These are phyloP conservation scores for Dioszegia hungarica DNA, from an alignment of 768 basidiomycete genomes.

Conservation along the genomic window DNA sequence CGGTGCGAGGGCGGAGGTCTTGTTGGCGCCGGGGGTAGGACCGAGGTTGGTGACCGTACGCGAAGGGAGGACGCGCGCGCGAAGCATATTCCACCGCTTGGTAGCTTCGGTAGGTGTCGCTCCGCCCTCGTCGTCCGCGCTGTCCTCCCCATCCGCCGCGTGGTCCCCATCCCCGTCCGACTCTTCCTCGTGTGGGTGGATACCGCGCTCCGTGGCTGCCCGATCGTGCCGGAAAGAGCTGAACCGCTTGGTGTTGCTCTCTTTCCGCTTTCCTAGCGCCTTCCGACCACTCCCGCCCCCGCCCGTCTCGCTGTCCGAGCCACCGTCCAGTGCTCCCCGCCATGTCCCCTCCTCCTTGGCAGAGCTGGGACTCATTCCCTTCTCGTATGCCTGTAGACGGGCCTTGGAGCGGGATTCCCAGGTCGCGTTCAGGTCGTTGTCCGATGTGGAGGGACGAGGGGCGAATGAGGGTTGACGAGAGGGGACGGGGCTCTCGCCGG, in stretches of 20 bases:
- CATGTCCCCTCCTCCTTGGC: conserved; percentile 6
- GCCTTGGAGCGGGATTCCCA: no score
- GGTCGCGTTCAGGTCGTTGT: background rate
- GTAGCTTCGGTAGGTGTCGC: conserved; percentile 16
- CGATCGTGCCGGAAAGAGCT: conserved; percentile 6
- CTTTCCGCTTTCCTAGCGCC: conserved; percentile 1
- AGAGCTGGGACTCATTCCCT: background rate
- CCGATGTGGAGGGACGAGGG: background rate
- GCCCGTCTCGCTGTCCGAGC: background rate
- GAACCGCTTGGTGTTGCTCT: conserved; percentile 3
- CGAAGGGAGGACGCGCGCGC: conserved; percentile 34
- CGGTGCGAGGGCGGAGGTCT: conserved; percentile 30
- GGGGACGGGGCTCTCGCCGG: conserved; percentile 33
- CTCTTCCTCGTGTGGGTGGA: background rate
- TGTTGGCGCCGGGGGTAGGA: conserved; percentile 22
- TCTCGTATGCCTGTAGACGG: no score
- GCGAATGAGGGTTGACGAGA: conserved; percentile 10
- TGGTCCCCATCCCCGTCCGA: background rate
- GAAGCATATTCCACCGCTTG: conserved; percentile 38
- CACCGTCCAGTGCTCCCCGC: conserved; percentile 7
- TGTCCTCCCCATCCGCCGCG: background rate
- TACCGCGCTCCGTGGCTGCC: background rate
- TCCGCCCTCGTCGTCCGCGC: background rate
- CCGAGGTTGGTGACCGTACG: background rate
- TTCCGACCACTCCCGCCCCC: background rate